These are phyloP conservation scores for Carex pumila DNA, from an alignment of 176 grass and related monocot species.

Conservation along the genomic window DNA sequence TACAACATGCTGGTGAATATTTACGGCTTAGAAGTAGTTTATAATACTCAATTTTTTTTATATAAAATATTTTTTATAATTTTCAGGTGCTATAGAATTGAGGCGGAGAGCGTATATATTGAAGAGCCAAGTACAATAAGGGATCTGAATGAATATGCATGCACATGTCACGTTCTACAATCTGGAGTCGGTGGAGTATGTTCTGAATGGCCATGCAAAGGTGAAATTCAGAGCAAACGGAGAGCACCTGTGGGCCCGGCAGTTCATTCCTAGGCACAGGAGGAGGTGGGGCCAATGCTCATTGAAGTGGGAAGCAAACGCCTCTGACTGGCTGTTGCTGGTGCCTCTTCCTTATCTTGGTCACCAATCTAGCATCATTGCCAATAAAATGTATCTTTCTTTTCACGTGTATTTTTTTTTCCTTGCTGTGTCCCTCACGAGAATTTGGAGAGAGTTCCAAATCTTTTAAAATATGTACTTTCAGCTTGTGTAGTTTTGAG, in stretches of 20 bases:
- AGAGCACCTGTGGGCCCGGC: slow-evolving; percentile 52
- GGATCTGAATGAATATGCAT: slow-evolving; percentile 41
- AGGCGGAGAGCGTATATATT: slow-evolving; percentile 35
- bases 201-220: slow-evolving; percentile 31
- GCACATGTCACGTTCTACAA: slow-evolving; percentile 48
- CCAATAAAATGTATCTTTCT: neutral
- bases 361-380: neutral
- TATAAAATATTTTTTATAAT: neutral
- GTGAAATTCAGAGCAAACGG: slow-evolving; percentile 43
- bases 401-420: neutral
- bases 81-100: slow-evolving; percentile 24
- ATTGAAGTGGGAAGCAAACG: neutral
- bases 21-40: neutral
- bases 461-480: neutral
- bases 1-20: neutral
- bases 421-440: neutral
- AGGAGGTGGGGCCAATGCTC: slow-evolving; percentile 11
- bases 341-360: neutral
- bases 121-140: slow-evolving; percentile 28
- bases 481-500: neutral
- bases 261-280: slow-evolving; percentile 45
- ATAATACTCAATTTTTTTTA: neutral
- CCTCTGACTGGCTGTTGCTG: neutral
- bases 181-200: slow-evolving; percentile 12
- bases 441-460: neutral